These are phyloP conservation scores for Lodderomyces metapsilosis DNA, from an alignment of 1,139 yeast genomes.

Conservation along the genomic window DNA sequence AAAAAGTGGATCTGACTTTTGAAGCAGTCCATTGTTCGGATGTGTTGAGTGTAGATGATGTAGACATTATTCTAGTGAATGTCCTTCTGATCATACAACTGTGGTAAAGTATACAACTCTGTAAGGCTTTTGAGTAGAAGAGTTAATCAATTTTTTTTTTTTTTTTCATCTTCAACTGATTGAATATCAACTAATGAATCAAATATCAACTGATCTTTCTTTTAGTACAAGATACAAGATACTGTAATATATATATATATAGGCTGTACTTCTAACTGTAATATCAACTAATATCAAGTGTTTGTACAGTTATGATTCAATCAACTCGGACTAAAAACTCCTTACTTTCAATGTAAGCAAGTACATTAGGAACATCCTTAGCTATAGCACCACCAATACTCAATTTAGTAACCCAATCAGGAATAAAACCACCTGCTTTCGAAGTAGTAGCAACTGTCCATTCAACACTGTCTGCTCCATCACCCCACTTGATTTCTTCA, in stretches of 20 bases:
- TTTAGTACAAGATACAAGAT: too few relatives aligned
- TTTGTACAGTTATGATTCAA: too few relatives aligned
- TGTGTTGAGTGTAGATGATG: conserved; percentile 9
- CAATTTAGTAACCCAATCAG: conserved; percentile 59
- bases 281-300: too few relatives aligned
- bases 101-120: not conserved
- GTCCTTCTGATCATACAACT: conserved; percentile 8
- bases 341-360: conserved; percentile 41
- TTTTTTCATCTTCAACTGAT: not conserved
- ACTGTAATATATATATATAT: not conserved
- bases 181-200: too few relatives aligned
- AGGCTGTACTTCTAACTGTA: too few relatives aligned
- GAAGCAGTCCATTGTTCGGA: conserved; percentile 58
- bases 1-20: conserved; percentile 82
- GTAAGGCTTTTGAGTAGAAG: not conserved
- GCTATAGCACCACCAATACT: conserved; percentile 58
- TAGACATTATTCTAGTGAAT: conserved; percentile 12
- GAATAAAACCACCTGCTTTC: conserved; percentile 66
- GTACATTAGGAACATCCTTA: conserved; percentile 64
- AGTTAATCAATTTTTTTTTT: not conserved
- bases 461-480: conserved; percentile 29
- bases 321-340: not conserved
- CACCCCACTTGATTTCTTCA: conserved; percentile 47
- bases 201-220: too few relatives aligned
- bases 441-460: conserved; percentile 70